phyloP scores from a whole-genome alignment of 192 early-diverging fungal genomes.

The Coemansia guatemalensis region DNA sequence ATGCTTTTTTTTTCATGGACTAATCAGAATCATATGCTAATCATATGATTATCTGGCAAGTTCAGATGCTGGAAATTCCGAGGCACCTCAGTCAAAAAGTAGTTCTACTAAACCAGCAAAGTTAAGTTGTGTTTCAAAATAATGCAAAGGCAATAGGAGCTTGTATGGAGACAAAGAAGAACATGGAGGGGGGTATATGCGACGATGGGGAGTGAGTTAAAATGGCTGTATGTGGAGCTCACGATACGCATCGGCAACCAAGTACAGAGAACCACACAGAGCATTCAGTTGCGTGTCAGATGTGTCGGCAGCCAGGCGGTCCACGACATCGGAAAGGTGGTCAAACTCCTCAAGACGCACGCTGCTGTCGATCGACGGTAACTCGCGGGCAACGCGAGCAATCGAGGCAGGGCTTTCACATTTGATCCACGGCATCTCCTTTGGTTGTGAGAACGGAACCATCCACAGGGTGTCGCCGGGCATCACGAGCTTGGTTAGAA shows the following conservation, averaged over 20 bases:
- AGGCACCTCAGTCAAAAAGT: no score
- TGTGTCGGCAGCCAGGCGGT: conserved; percentile 18
- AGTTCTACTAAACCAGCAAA: no score
- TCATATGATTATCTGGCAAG: background rate
- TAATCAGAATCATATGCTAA: background rate
- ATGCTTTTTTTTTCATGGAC: background rate
- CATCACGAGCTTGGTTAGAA: conserved; percentile 61
- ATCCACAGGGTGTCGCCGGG: conserved; percentile 64
- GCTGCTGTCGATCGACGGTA: conserved; percentile 3
- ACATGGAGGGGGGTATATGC: background rate
- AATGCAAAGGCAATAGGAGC: conserved; percentile 1
- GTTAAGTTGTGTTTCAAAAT: background rate
- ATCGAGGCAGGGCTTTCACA: conserved; percentile 56
- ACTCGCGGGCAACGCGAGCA: conserved; percentile 13
- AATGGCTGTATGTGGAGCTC: conserved; percentile 40
- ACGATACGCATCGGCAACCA: conserved; percentile 78
- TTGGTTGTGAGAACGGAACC: conserved; percentile 72
- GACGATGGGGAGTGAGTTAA: background rate
- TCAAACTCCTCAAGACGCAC: conserved; percentile 19
- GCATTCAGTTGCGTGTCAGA: conserved; percentile 59
- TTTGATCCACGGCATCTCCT: conserved; percentile 87
- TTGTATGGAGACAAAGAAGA: background rate
- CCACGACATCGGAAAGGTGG: conserved; percentile 47
- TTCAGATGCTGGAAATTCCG: background rate
- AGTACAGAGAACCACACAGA: conserved; percentile 82